Evolutionary conservation across 352 stramenopile species (phyloP).

Genomic region (Phytophthora megakarya): DNA sequence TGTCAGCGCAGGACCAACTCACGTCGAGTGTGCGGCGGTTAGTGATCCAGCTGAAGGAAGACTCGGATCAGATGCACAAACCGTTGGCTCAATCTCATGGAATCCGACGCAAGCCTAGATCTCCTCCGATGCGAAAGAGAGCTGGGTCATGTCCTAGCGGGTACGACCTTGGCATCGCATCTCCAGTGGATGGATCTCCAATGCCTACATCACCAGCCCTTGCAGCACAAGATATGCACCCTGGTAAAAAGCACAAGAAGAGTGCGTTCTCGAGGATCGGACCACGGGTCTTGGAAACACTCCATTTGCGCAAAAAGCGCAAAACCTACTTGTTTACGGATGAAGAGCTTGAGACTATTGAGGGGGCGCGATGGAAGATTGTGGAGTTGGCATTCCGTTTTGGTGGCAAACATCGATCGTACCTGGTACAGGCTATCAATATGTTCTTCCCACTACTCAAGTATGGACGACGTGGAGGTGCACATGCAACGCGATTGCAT

Average conservation of each 20-base stretch:
- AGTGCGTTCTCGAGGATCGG: conserved; percentile 62
- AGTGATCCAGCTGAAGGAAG: conserved; percentile 74
- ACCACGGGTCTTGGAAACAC: conserved; percentile 58
- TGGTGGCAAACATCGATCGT: conserved; percentile 81
- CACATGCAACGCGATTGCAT: conserved; percentile 73
- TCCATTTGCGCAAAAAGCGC: conserved; percentile 70
- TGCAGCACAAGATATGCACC: conserved; percentile 18
- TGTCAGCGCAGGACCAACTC: conserved; percentile 63
- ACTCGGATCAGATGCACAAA: conserved; percentile 49
- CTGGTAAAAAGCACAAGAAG: conserved; percentile 51
- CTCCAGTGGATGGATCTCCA: conserved; percentile 13
- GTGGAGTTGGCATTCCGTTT: conserved; percentile 87
- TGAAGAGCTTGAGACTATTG: conserved; percentile 76
- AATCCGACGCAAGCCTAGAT: conserved; percentile 18
- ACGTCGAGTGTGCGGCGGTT: conserved; percentile 77
- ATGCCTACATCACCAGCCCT: conserved; percentile 13
- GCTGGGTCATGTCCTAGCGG: conserved; percentile 71
- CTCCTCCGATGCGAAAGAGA: conserved; percentile 39
- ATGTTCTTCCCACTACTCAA: conserved; percentile 86
- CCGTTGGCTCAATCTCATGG: conserved; percentile 33
- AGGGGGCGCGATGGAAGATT: conserved; percentile 87
- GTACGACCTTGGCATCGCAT: conserved; percentile 32
- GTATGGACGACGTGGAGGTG: conserved; percentile 74
- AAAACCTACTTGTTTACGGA: conserved; percentile 82
- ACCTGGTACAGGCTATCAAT: conserved; percentile 87